Evolutionary conservation across 805 yeast genomes (phyloP).

Genomic region (Cyberlindnera maritima): DNA sequence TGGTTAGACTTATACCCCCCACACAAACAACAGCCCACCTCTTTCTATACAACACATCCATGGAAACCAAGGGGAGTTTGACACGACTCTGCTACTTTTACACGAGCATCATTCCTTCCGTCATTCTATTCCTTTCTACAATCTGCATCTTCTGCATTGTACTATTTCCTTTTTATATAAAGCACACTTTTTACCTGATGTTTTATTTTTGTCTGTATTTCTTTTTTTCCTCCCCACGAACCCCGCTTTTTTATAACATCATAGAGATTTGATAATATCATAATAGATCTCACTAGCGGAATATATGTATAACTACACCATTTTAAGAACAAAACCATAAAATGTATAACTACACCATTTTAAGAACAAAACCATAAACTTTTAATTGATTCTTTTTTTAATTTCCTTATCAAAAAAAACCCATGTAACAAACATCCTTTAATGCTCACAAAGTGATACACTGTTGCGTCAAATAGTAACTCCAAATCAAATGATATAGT

Average conservation of each 20-base stretch:
- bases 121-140: background rate
- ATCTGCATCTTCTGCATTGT: background rate
- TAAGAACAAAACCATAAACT: background rate
- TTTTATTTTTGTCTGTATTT: background rate
- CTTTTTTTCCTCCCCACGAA: background rate
- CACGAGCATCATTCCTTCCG: background rate
- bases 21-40: background rate
- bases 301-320: background rate
- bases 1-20: background rate
- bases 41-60: background rate
- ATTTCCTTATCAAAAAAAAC: background rate
- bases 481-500: background rate
- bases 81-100: background rate
- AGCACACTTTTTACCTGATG: background rate
- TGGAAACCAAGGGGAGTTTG: background rate
- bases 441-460: too few species aligned
- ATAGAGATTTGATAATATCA: too few species aligned
- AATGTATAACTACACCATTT: background rate
- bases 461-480: too few species aligned
- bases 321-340: background rate
- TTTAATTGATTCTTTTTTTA: background rate
- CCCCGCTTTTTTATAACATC: background rate
- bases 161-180: too few species aligned
- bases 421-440: too few species aligned
- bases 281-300: background rate